Base-by-base conservation (phyloP, 129 eudicot genomes). In the Logfia minima region DNA sequence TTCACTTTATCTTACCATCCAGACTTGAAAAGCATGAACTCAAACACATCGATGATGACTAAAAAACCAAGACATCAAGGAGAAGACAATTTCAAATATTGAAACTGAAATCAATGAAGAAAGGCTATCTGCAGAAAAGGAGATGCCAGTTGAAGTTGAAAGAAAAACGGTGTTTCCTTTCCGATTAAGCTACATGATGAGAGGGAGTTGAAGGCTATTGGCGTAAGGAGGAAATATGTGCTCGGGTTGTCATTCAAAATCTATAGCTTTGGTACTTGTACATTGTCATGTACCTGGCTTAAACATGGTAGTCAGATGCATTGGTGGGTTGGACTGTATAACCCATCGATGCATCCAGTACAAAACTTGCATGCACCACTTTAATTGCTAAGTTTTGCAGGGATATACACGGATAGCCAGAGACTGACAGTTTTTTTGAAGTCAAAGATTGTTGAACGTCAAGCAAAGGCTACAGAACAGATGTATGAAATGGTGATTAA, bases 401-500 rank as follows among this genome's bases (percentile, higher is more conserved):
- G 91, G 71, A 72, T 90, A 77, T 88, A 88, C 56, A 82, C 80
- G 35, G 89, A 90, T 71, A 84, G 76, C 70, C 76, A 80, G 79
- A 86, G 66, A 79, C 75, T 88, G 88, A 81, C 32, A 68, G 84
- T 70, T 29, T 81, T 84, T 80, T 8, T 90, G 73, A 80, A 60
- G 76, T 78, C 89, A 9, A 87, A 82, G 82, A 32, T 80, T 66
- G 88, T 74, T 78, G 79, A 84, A 72, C 74, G 79, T 35, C 85
- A 87, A 16, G 4, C 93, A 39, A 86, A 90, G 84, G 66, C 87
- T 59, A 86, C 91, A 55, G 76, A 88, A 56, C 90, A 90, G 62
- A 90, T 88, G 87, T 90, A 80, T 68, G 88, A 85, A 39, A 83
- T 72, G 84, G 89, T 88, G 77, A 79, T 88, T 70, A 91, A 88